A percentile compares a stretch with the other conserved stretches of the same genome.
These are phyloP conservation scores for Priceomyces melissophilus DNA, from an alignment of 805 yeast species.

Conservation along the genomic window DNA sequence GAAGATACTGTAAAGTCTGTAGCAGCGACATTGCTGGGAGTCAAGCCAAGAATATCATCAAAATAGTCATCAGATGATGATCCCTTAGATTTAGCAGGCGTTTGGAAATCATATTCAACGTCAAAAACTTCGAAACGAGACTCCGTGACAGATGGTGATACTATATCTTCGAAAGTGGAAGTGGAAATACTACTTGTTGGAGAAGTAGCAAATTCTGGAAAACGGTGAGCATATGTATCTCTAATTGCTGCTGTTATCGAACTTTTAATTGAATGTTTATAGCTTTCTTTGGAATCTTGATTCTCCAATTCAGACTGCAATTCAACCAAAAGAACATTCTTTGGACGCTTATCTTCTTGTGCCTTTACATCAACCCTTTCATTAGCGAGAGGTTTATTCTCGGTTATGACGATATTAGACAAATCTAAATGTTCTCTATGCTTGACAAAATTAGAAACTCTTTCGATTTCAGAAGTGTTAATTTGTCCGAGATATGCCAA, in stretches of 20 bases:
- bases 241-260: slow-evolving; percentile 28
- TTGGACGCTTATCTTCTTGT: slow-evolving; percentile 19
- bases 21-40: background rate
- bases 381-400: slow-evolving; percentile 18
- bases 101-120: slow-evolving; percentile 19
- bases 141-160: slow-evolving; percentile 33
- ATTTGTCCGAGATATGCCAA: slow-evolving; percentile 78
- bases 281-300: slow-evolving; percentile 21
- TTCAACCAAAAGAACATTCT: slow-evolving; percentile 23
- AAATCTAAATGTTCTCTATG: slow-evolving; percentile 65
- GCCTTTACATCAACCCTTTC: slow-evolving; percentile 9
- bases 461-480: slow-evolving; percentile 48
- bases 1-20: slow-evolving; percentile 8
- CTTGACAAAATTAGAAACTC: slow-evolving; percentile 55
- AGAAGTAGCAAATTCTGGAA: slow-evolving; percentile 34
- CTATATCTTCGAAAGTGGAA: slow-evolving; percentile 38
- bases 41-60: slow-evolving; percentile 34
- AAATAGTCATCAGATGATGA: slow-evolving; percentile 13
- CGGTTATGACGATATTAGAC: slow-evolving; percentile 55
- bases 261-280: slow-evolving; percentile 27
- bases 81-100: slow-evolving; percentile 3
- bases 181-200: slow-evolving; percentile 24
- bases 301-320: slow-evolving; percentile 25
- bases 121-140: slow-evolving; percentile 33
- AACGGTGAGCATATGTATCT: slow-evolving; percentile 28